Conservation (phyloP, 176 grass and related monocot species). For the Oryza longistaminata region DNA sequence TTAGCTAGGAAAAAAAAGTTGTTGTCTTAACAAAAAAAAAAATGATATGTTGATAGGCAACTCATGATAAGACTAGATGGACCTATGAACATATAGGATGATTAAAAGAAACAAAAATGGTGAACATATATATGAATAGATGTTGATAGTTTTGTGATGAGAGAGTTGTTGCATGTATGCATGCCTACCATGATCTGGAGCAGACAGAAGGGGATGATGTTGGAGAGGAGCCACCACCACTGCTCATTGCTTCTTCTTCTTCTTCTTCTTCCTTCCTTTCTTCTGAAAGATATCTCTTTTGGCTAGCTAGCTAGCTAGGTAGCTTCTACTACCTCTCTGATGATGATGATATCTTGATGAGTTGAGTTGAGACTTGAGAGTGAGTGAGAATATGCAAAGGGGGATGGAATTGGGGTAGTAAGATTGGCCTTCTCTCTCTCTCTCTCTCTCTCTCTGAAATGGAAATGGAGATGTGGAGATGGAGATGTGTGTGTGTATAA, state of each 20-base stretch:
- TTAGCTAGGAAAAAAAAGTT: no score
- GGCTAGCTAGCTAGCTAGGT: not conserved
- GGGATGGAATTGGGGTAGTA: not conserved
- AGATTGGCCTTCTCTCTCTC: not conserved
- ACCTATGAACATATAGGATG: not conserved
- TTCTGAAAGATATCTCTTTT: not conserved
- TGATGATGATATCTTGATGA: constrained; percentile 16
- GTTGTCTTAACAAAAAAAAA: no score
- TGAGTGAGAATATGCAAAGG: not conserved
- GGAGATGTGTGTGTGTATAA: not conserved
- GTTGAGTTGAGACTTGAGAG: no score
- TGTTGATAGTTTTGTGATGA: not conserved
- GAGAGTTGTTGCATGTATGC: not conserved
- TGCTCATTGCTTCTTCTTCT: constrained; percentile 49
- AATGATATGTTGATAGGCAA: no score
- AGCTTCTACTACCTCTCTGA: not conserved
- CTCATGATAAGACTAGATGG: constrained; percentile 6
- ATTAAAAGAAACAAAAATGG: not conserved
- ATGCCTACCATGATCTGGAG: constrained; percentile 59
- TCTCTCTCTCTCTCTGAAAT: not conserved
- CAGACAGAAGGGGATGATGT: constrained; percentile 46
- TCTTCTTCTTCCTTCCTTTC: not conserved
- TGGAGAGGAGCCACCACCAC: constrained; percentile 31
- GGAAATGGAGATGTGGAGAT: not conserved
- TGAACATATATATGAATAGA: not conserved